Percentiles rank a stretch among this genome's conserved stretches.
Evolutionary conservation across 805 yeast species (phyloP).

Genomic region (Peterozyma xylosa): DNA sequence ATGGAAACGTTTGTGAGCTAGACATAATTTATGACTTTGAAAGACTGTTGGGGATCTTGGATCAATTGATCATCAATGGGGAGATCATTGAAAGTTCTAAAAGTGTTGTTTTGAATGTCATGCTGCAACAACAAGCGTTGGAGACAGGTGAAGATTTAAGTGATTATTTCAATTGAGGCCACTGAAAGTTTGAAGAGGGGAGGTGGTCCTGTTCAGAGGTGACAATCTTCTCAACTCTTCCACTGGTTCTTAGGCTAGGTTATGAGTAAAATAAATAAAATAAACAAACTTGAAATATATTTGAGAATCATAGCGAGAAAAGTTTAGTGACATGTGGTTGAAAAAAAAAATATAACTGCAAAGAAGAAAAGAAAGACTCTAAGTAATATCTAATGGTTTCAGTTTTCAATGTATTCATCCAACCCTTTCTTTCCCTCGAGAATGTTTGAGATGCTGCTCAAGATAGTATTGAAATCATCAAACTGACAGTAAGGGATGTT

Average conservation of each 20-base stretch:
- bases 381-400: slow-evolving; percentile 1
- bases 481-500: slow-evolving; percentile 82
- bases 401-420: slow-evolving; percentile 26
- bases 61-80: slow-evolving; percentile 87
- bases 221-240: too few relatives aligned
- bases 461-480: slow-evolving; percentile 67
- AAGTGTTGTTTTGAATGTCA: slow-evolving; percentile 68
- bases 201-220: too few relatives aligned
- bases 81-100: slow-evolving; percentile 77
- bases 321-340: neutral
- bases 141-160: slow-evolving; percentile 58
- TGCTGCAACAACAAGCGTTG: slow-evolving; percentile 79
- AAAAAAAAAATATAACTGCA: neutral
- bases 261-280: neutral
- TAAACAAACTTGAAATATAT: neutral
- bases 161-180: slow-evolving; percentile 2
- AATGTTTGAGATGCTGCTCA: slow-evolving; percentile 49
- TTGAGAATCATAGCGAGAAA: neutral
- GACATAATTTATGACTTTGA: slow-evolving; percentile 95
- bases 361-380: neutral
- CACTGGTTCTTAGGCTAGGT: neutral
- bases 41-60: slow-evolving; percentile 86
- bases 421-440: slow-evolving; percentile 32
- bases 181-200: neutral
- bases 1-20: slow-evolving; percentile 93